Percentiles rank a stretch among this genome's conserved stretches.
Evolutionary conservation across 768 basidiomycete species (phyloP).

Genomic region (Suillus tomentosus): DNA sequence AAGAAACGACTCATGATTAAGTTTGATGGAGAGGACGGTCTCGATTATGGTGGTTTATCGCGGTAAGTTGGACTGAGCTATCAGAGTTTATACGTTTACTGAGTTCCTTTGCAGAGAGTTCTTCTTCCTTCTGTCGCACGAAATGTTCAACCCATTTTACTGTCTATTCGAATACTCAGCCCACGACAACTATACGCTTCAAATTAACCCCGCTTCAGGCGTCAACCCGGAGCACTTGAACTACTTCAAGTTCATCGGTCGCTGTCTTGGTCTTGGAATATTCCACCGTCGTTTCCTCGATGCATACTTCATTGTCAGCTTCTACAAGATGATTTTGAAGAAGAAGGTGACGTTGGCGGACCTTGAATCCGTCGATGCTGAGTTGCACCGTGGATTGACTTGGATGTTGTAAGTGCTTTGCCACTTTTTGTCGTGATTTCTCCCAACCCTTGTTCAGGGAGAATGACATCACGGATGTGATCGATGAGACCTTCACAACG

Average conservation of each 20-base stretch:
- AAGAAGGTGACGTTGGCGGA: slow-evolving; percentile 95
- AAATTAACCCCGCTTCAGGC: slow-evolving; percentile 97
- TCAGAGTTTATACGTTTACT: slow-evolving; percentile 8
- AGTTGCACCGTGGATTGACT: slow-evolving; percentile 90
- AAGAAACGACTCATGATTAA: slow-evolving; percentile 99
- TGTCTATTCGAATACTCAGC: slow-evolving; percentile 99
- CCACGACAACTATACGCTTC: slow-evolving; percentile 99
- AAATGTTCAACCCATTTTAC: slow-evolving; percentile 99
- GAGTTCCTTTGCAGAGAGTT: slow-evolving; percentile 72
- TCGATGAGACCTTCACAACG: slow-evolving; percentile 97
- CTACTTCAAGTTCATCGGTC: slow-evolving; percentile 99
- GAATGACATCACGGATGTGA: slow-evolving; percentile 97
- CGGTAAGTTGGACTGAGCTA: slow-evolving; percentile 53
- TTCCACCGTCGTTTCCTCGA: slow-evolving; percentile 99
- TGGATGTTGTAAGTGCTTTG: slow-evolving; percentile 90
- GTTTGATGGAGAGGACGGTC: slow-evolving; percentile 98
- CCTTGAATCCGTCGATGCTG: slow-evolving; percentile 95
- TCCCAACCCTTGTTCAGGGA: slow-evolving; percentile 55
- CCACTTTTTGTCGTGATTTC: slow-evolving; percentile 6
- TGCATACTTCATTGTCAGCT: slow-evolving; percentile 98
- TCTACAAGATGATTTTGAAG: slow-evolving; percentile 99
- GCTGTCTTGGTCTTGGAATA: slow-evolving; percentile 92
- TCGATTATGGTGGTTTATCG: slow-evolving; percentile 98
- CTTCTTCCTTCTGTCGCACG: slow-evolving; percentile 99
- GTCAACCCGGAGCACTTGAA: slow-evolving; percentile 99